Evolutionary conservation across 768 basidiomycete species (phyloP).

Genomic region (Hebeloma cylindrosporum): DNA sequence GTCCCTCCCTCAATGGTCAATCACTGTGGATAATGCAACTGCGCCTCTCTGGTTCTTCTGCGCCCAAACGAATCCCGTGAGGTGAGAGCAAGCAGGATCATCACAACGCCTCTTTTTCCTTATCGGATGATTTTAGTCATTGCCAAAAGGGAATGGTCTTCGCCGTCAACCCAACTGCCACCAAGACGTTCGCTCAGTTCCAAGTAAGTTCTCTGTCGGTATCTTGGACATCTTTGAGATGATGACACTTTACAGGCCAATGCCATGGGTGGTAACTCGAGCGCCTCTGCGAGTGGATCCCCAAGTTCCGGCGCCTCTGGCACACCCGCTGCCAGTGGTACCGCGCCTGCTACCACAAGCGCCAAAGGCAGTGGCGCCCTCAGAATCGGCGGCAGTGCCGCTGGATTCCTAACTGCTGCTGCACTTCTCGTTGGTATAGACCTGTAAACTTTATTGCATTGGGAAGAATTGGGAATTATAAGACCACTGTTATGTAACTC

Average conservation of each 20-base stretch:
- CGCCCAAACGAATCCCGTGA: conserved; percentile 38
- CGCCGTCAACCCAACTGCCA: conserved; percentile 50
- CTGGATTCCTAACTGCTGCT: conserved; percentile 30
- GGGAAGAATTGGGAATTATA: background rate
- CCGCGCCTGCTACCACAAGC: conserved; percentile 12
- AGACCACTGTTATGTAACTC: no score
- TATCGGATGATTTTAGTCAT: conserved; percentile 33
- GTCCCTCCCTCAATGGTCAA: conserved; percentile 41
- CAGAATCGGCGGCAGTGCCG: conserved; percentile 33
- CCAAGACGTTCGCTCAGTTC: conserved; percentile 49
- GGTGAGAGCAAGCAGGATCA: conserved; percentile 16
- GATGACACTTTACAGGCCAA: conserved; percentile 13
- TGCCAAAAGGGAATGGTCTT: conserved; percentile 63
- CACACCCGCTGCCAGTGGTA: conserved; percentile 15
- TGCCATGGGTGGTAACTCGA: conserved; percentile 15
- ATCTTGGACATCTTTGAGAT: background rate
- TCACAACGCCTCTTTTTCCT: background rate
- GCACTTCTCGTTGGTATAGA: conserved; percentile 35
- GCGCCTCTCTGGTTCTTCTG: conserved; percentile 65
- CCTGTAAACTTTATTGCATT: conserved; percentile 19
- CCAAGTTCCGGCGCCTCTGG: conserved; percentile 12
- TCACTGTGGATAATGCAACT: conserved; percentile 46
- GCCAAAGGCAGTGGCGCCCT: conserved; percentile 27
- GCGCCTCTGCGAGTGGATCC: conserved; percentile 14
- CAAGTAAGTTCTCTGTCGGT: conserved; percentile 28